Conservation (phyloP, 768 basidiomycete species). For the Tylopilus subfusipes region DNA sequence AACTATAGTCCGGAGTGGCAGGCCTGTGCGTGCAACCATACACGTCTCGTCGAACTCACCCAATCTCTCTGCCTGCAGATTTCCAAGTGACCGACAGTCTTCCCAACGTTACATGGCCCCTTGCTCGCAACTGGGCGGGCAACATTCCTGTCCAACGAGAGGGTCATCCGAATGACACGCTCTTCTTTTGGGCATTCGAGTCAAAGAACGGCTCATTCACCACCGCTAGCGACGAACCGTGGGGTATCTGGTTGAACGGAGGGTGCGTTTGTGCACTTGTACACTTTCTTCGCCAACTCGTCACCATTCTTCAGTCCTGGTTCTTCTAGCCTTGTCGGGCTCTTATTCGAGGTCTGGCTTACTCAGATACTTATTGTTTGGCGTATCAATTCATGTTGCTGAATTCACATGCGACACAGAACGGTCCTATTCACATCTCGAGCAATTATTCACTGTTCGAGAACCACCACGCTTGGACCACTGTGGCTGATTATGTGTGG, state of each 20-base stretch:
- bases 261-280: constrained; percentile 40
- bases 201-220: constrained; percentile 55
- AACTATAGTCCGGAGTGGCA: constrained; percentile 61
- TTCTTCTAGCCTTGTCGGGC: constrained; percentile 63
- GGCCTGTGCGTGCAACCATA: constrained; percentile 40
- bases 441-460: constrained; percentile 45
- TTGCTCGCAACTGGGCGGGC: constrained; percentile 56
- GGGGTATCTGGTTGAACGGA: constrained; percentile 75
- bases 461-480: constrained; percentile 58
- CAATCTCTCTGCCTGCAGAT: constrained; percentile 35
- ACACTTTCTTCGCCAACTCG: background rate
- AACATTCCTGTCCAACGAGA: constrained; percentile 59
- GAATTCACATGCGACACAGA: constrained; percentile 36
- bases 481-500: constrained; percentile 65
- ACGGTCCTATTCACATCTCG: constrained; percentile 63
- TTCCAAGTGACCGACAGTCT: constrained; percentile 54
- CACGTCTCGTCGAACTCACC: background rate
- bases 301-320: constrained; percentile 46
- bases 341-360: constrained; percentile 60
- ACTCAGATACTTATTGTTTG: no score
- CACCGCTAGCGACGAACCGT: constrained; percentile 44
- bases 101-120: constrained; percentile 58
- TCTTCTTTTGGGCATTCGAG: constrained; percentile 67
- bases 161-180: constrained; percentile 59
- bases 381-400: background rate